These are phyloP conservation scores for Chlorella sorokiniana DNA, from an alignment of 139 green algal species.

Conservation along the genomic window DNA sequence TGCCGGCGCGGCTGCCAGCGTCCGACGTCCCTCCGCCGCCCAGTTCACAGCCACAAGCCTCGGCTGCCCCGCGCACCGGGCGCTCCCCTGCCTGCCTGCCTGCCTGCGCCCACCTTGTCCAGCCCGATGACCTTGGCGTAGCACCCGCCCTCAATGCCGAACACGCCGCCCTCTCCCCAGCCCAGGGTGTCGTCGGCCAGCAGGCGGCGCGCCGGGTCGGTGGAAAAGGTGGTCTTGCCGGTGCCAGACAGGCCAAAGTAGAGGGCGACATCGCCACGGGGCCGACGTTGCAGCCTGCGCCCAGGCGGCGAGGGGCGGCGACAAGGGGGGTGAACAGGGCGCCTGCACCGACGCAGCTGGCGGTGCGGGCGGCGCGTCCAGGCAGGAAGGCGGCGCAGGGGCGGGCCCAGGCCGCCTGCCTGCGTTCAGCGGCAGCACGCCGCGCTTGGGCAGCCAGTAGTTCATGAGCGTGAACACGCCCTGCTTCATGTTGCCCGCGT, in stretches of 20 bases:
- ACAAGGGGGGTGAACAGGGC: no score
- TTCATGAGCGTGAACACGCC: constrained; percentile 75
- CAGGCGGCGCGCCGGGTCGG: constrained; percentile 79
- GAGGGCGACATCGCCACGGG: constrained; percentile 69
- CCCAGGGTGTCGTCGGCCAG: constrained; percentile 96
- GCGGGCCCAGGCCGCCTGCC: no score
- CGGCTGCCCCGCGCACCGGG: not conserved
- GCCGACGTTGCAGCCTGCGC: constrained; percentile 88
- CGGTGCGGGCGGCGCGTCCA: no score
- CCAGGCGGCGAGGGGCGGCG: no score
- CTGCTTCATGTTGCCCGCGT: constrained; percentile 66
- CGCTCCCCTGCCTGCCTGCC: not conserved
- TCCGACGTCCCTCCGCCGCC: not conserved
- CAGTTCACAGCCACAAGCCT: no score
- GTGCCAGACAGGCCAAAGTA: constrained; percentile 89
- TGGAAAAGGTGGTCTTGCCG: constrained; percentile 81
- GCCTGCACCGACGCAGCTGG: no score
- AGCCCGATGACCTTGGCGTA: constrained; percentile 95
- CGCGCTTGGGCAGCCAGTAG: constrained; percentile 87
- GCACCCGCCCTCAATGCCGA: constrained; percentile 97
- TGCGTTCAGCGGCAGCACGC: constrained; percentile 89
- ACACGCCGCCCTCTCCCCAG: constrained; percentile 87
- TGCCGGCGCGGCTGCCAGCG: no score
- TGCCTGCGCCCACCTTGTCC: constrained; percentile 39
- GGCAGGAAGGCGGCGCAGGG: no score